Evolutionary conservation across 768 basidiomycete genomes (phyloP).

Genomic region (Suillus discolor): DNA sequence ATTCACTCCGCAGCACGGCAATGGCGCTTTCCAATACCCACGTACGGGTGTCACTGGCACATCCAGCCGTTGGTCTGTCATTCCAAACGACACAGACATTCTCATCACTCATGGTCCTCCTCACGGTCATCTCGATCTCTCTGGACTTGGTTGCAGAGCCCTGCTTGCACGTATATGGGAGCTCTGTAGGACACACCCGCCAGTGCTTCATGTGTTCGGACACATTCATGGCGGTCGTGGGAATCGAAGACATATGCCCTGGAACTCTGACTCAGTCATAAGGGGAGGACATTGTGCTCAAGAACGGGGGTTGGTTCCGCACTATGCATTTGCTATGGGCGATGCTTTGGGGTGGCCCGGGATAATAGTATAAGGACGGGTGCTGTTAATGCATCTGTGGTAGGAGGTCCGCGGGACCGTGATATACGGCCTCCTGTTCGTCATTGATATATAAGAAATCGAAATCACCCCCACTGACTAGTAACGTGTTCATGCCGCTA

Average conservation of each 20-base stretch:
- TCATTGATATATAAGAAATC: background rate
- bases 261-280: constrained; percentile 33
- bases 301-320: background rate
- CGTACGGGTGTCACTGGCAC: constrained; percentile 11
- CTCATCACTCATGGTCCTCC: constrained; percentile 49
- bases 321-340: background rate
- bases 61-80: constrained; percentile 24
- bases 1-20: constrained; percentile 39
- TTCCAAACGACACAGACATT: constrained; percentile 38
- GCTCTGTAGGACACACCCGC: constrained; percentile 24
- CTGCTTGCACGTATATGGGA: constrained; percentile 37
- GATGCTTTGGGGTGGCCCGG: background rate
- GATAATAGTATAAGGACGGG: background rate
- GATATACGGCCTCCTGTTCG: background rate
- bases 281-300: constrained; percentile 28
- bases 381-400: background rate
- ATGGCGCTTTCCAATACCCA: constrained; percentile 40
- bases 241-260: constrained; percentile 34
- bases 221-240: constrained; percentile 43
- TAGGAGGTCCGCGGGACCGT: background rate
- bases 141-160: constrained; percentile 31
- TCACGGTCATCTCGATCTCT: constrained; percentile 32
- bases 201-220: constrained; percentile 42
- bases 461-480: background rate
- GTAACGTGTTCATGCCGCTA: background rate